These are phyloP conservation scores for Glycyrrhiza uralensis DNA, from an alignment of 306 rosid species.

Conservation along the genomic window DNA sequence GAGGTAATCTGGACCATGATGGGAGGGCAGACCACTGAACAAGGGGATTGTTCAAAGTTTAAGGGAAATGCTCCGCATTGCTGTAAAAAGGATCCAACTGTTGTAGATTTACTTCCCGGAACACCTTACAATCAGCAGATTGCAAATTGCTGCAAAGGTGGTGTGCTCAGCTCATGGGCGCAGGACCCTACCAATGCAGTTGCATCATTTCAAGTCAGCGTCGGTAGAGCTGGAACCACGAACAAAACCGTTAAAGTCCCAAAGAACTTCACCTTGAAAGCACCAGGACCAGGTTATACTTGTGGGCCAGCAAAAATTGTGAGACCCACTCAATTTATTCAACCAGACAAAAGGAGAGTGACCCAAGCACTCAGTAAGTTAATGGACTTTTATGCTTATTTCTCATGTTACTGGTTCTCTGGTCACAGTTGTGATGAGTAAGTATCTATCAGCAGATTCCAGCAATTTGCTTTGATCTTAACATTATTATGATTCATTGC, in stretches of 20 bases:
- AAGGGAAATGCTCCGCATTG: constrained; percentile 61
- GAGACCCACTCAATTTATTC: constrained; percentile 46
- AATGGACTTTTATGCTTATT: neutral
- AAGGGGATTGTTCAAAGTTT: constrained; percentile 86
- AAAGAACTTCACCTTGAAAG: constrained; percentile 67
- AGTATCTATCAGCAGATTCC: neutral
- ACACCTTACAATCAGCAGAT: constrained; percentile 82
- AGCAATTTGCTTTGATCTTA: neutral
- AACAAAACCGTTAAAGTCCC: constrained; percentile 70
- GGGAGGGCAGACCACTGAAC: constrained; percentile 81
- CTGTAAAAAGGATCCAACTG: constrained; percentile 66
- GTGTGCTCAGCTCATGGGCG: constrained; percentile 73
- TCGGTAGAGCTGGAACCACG: constrained; percentile 75
- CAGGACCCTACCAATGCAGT: constrained; percentile 70
- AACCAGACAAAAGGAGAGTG: constrained; percentile 68
- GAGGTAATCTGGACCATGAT: constrained; percentile 85
- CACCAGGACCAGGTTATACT: constrained; percentile 91
- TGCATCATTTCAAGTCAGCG: constrained; percentile 72
- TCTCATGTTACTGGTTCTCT: neutral
- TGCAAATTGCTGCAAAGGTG: constrained; percentile 93
- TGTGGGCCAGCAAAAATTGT: constrained; percentile 66
- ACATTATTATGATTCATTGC: constrained; percentile 32
- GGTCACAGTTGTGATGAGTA: neutral
- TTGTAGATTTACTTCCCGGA: constrained; percentile 81
- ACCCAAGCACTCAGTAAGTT: constrained; percentile 83